These are phyloP conservation scores for Acmispon strigosus DNA, from an alignment of 306 rosid genomes.

Conservation along the genomic window DNA sequence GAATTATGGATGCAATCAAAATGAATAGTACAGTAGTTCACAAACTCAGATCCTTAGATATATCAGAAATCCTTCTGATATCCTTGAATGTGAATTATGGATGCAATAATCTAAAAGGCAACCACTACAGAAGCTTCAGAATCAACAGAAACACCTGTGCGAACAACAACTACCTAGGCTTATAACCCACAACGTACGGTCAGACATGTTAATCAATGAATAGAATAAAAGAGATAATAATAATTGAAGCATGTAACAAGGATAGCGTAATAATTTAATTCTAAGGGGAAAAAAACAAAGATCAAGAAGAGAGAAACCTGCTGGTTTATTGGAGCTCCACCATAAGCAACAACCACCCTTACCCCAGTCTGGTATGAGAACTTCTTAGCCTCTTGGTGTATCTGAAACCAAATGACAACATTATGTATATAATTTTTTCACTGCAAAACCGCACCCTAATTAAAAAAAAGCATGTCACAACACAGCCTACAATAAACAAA, in stretches of 20 bases:
- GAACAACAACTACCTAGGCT: neutral
- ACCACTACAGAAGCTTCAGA: neutral
- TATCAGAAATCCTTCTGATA: neutral
- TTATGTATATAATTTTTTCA: neutral
- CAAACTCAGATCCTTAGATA: too few species aligned
- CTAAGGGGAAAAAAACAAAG: neutral
- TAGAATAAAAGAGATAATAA: neutral
- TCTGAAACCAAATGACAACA: conserved; percentile 43
- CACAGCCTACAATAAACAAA: neutral
- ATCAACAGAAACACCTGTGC: neutral
- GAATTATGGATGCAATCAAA: neutral
- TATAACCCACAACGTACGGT: neutral
- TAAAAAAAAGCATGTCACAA: neutral
- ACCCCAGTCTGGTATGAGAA: conserved; percentile 77
- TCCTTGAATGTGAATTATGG: neutral
- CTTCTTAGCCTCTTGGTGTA: conserved; percentile 70
- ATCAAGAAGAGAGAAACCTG: conserved; percentile 39
- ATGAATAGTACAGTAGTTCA: too few species aligned
- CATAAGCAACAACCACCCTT: conserved; percentile 90
- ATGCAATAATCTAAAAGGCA: neutral
- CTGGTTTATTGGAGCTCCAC: conserved; percentile 84
- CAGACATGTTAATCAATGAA: neutral
- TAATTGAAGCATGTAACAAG: neutral
- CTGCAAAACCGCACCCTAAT: neutral
- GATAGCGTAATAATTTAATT: neutral